Conservation (phyloP, 2,329 filamentous ascomycete species). For the Alternaria arborescens region DNA sequence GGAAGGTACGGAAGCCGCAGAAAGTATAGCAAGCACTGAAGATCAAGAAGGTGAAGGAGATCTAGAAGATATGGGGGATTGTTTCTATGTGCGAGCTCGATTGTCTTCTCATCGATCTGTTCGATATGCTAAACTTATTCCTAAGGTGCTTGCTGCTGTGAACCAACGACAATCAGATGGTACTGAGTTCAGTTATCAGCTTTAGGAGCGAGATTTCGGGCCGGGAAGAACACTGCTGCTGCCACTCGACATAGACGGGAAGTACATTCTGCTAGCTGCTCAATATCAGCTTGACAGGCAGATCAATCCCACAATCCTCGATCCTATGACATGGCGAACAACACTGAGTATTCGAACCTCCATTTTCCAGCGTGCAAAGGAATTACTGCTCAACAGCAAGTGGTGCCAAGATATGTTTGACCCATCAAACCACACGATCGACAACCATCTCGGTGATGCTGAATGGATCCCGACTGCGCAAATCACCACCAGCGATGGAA, state of each 20-base stretch:
- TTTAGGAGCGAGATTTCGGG: neutral
- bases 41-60: neutral
- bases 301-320: conserved; percentile 15
- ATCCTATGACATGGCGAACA: conserved; percentile 17
- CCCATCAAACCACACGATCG: neutral
- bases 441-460: neutral
- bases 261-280: conserved; percentile 6
- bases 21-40: neutral
- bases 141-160: conserved; percentile 15
- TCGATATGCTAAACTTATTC: conserved; percentile 7
- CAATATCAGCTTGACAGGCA: neutral
- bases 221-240: conserved; percentile 17
- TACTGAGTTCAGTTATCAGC: conserved; percentile 14
- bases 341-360: neutral
- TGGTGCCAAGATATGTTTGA: conserved; percentile 8
- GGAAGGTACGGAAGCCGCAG: neutral
- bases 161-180: conserved; percentile 13
- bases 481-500: neutral
- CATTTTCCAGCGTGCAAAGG: neutral
- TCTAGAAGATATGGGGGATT: neutral
- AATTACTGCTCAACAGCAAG: neutral
- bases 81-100: neutral
- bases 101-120: neutral
- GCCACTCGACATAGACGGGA: neutral
- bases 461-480: conserved; percentile 16